These are phyloP conservation scores for Eustoma russellianum DNA, from an alignment of 257 asterid species.

Conservation along the genomic window DNA sequence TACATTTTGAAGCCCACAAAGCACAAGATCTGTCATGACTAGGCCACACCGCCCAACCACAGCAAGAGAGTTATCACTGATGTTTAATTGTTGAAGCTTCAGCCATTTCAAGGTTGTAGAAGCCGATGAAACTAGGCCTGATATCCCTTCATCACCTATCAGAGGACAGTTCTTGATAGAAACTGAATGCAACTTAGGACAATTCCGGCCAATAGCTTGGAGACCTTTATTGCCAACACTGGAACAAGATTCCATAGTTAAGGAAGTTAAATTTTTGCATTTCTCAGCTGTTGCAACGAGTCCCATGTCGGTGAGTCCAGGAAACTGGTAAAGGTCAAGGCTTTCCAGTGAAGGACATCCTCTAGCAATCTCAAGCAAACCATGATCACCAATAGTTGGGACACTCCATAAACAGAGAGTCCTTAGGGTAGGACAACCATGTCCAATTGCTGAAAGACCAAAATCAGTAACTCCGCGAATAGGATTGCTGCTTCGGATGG, in stretches of 20 bases:
- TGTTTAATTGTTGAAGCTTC: conserved; percentile 58
- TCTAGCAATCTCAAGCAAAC: conserved; percentile 67
- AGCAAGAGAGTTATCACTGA: conserved; percentile 72
- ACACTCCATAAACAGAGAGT: conserved; percentile 73
- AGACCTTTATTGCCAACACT: conserved; percentile 63
- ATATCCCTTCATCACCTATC: conserved; percentile 79
- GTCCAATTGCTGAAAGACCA: conserved; percentile 74
- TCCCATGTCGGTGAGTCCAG: conserved; percentile 58
- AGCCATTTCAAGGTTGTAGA: conserved; percentile 45
- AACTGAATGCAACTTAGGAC: conserved; percentile 56
- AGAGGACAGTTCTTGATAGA: conserved; percentile 65
- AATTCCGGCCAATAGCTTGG: conserved; percentile 46
- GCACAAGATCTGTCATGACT: conserved; percentile 48
- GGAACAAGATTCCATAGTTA: conserved; percentile 65
- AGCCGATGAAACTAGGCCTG: conserved; percentile 45
- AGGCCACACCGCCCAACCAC: conserved; percentile 76
- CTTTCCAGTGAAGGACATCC: conserved; percentile 69
- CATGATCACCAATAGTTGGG: conserved; percentile 59
- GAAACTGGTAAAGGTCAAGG: conserved; percentile 73
- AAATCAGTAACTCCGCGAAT: conserved; percentile 47
- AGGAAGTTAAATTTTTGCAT: conserved; percentile 48
- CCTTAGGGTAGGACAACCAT: conserved; percentile 78
- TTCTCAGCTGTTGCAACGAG: conserved; percentile 55
- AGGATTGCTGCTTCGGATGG: conserved; percentile 57
- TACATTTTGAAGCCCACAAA: conserved; percentile 55